Evolutionary conservation across 148 eudicot species (phyloP), one percentile per base, ranked within the genome.

Genomic region (Camellia sinensis): DNA sequence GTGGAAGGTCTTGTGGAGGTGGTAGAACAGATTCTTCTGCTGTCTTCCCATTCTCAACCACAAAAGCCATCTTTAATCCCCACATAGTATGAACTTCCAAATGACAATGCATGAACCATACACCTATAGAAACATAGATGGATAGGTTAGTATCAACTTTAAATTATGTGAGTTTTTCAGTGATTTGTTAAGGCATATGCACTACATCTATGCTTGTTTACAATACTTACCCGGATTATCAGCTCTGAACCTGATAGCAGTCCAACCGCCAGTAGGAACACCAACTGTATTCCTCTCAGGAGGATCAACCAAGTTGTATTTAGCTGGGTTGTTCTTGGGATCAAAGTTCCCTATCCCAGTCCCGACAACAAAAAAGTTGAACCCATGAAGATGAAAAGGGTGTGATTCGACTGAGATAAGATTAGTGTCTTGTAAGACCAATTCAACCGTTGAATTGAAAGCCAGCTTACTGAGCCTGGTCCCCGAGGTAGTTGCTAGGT

Each of bases 81-180:
- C 93, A 90, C 82, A 86, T 85, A 0, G 91, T 88, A 44, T 90
- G 93, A 14, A 88, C 86, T 84, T 88, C 93, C 63, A 90, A 48
- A 80, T 90, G 93, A 74, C 93, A 90, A 79, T 90, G 91, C 85
- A 88, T 80, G 69, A 90, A 90, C 91, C 93, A 90, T 9, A 90
- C 93, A 62, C 91, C 92, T 87, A 71, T 63, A 78, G 11, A 66
- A 59, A 64, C 29, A 76, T 5, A 70, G 19, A 64, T 8, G 48
- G 5, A 11, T 48, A 48, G 65, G 63, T 78, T 37, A 78, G 63
- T 37, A 7, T 67, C 64, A 67, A 40, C 73, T 4, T 48, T 54
- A 66, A 66, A 53, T 43, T 48, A 48, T 48, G 52, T 5, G 52
- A 48, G 52, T 48, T 5, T 46, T 48, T 48, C 7, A 48, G 52